phyloP scores from a whole-genome alignment of 192 early-diverging fungal species.

The Diversispora epigaea region DNA sequence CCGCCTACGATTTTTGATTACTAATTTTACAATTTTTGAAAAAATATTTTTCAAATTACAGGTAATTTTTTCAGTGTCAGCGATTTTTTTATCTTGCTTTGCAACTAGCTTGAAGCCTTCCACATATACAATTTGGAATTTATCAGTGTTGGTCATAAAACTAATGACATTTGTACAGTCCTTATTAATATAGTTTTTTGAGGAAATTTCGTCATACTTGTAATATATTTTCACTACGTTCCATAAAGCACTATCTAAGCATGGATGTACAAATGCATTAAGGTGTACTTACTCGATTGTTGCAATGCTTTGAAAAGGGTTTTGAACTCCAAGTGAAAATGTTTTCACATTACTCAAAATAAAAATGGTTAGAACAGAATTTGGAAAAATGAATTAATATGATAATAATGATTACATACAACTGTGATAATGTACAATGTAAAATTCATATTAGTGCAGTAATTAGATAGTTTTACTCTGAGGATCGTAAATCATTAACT shows the following conservation, averaged over 20 bases:
- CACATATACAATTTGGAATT: slow-evolving; percentile 25
- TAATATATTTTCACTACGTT: slow-evolving; percentile 26
- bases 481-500: no score
- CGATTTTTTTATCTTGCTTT: slow-evolving; percentile 15
- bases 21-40: no score
- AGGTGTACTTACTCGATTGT: slow-evolving; percentile 23
- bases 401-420: slow-evolving; percentile 29
- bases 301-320: neutral
- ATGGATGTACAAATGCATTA: slow-evolving; percentile 32
- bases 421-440: slow-evolving; percentile 1
- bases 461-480: no score
- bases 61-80: slow-evolving; percentile 14
- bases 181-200: slow-evolving; percentile 21
- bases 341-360: slow-evolving; percentile 31
- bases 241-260: slow-evolving; percentile 22
- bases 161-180: slow-evolving; percentile 3
- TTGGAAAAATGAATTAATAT: slow-evolving; percentile 23
- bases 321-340: slow-evolving; percentile 23
- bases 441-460: slow-evolving; percentile 25
- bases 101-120: slow-evolving; percentile 26
- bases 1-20: neutral
- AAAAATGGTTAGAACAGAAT: slow-evolving; percentile 17
- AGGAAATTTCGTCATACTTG: slow-evolving; percentile 9
- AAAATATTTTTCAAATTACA: slow-evolving; percentile 29
- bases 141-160: slow-evolving; percentile 26